Conservation (phyloP, 2,329 filamentous ascomycete genomes). For the Erysiphe pulchra region DNA sequence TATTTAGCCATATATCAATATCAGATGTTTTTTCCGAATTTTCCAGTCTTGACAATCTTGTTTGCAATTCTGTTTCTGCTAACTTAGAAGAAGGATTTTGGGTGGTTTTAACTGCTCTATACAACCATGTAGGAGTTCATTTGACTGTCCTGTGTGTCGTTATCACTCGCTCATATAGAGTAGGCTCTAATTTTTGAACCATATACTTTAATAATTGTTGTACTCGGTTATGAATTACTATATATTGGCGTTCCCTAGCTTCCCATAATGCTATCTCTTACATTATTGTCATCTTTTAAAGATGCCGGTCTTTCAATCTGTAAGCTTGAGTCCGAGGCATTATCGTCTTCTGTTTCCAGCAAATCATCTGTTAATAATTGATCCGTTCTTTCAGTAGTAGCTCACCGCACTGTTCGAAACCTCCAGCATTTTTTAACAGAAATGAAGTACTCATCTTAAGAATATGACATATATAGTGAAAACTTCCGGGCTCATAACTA, state of each 20-base stretch:
- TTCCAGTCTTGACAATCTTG: background rate
- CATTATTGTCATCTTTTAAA: background rate
- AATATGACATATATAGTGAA: too few species aligned
- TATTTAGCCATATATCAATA: background rate
- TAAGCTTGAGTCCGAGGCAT: background rate
- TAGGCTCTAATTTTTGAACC: background rate
- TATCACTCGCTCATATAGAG: too few species aligned
- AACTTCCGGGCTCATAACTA: too few species aligned
- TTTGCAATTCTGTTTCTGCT: background rate
- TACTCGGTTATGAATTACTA: background rate
- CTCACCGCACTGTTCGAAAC: too few species aligned
- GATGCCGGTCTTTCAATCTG: background rate
- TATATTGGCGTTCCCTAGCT: background rate
- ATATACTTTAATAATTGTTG: background rate
- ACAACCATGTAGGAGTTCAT: too few species aligned
- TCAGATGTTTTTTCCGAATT: background rate
- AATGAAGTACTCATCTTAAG: too few species aligned
- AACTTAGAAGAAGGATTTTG: background rate
- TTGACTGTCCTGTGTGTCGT: too few species aligned
- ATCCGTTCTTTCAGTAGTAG: too few species aligned
- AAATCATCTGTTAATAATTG: too few species aligned
- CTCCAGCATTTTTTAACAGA: too few species aligned
- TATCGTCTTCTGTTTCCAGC: too few species aligned
- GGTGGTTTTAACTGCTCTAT: background rate
- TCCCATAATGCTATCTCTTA: too few species aligned